Conservation (phyloP, 2,329 filamentous ascomycete species). For the Leptodontidium sp. region DNA sequence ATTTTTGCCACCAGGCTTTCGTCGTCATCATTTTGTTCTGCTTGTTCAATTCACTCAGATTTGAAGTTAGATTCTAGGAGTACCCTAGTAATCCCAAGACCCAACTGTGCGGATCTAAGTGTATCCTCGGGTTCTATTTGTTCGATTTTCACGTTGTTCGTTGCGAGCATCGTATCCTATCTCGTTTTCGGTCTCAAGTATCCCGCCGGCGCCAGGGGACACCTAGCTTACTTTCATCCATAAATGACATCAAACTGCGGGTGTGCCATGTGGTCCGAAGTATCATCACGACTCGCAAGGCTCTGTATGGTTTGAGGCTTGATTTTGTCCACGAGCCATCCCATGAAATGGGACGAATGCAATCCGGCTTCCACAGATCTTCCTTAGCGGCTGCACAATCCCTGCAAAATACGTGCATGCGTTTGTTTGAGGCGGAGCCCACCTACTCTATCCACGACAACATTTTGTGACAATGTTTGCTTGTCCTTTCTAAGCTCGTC, state of each 20-base stretch:
- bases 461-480: background rate
- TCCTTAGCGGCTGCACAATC: background rate
- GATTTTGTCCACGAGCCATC: background rate
- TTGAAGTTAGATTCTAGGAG: too few relatives aligned
- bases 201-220: background rate
- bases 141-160: background rate
- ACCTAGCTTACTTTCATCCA: background rate
- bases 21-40: background rate
- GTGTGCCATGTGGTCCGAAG: background rate
- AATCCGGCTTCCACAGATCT: background rate
- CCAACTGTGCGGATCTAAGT: background rate
- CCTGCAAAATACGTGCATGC: background rate
- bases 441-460: conserved; percentile 10
- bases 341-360: background rate
- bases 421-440: background rate
- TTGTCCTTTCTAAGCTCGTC: background rate
- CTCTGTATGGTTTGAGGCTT: background rate
- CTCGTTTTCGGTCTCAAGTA: background rate
- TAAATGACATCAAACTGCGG: conserved; percentile 6
- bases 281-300: conserved; percentile 5
- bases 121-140: background rate
- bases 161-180: too few relatives aligned
- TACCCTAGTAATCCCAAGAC: too few relatives aligned
- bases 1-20: too few relatives aligned
- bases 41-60: background rate